Conservation (phyloP, 192 early-diverging fungal species). For the Linnemannia hyalina region DNA sequence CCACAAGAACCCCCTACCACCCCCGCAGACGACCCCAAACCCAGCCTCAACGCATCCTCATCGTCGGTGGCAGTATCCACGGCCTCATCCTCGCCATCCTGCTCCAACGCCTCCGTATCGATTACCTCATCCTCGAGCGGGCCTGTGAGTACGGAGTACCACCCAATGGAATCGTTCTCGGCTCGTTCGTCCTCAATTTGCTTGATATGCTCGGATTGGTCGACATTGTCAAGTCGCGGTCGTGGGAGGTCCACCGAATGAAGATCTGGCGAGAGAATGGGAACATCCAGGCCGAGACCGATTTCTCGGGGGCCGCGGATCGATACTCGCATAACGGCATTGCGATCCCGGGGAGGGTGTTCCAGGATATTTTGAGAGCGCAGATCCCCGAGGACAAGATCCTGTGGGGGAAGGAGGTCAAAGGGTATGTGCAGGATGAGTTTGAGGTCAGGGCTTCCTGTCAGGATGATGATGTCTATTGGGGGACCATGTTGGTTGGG, state of each 20-base stretch:
- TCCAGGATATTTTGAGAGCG: constrained; percentile 15
- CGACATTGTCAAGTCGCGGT: neutral
- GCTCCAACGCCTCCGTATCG: constrained; percentile 12
- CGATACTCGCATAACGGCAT: constrained; percentile 16
- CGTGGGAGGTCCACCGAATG: neutral
- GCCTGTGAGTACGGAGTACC: neutral
- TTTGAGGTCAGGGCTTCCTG: constrained; percentile 19
- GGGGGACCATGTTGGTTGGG: constrained; percentile 12
- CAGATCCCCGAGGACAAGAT: constrained; percentile 26
- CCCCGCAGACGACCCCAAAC: constrained; percentile 1
- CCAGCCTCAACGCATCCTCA: constrained; percentile 9
- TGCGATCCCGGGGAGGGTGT: neutral
- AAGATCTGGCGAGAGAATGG: constrained; percentile 19
- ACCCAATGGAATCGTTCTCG: neutral
- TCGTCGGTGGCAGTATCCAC: constrained; percentile 20
- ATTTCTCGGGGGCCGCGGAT: neutral
- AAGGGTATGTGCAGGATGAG: neutral
- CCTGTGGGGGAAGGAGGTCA: constrained; percentile 8
- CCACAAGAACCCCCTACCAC: neutral
- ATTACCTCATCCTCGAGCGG: constrained; percentile 23
- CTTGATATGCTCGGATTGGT: constrained; percentile 25
- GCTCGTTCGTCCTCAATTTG: constrained; percentile 4
- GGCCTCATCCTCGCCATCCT: constrained; percentile 24
- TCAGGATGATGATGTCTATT: constrained; percentile 1
- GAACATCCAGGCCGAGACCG: neutral